Percentiles rank a stretch among this genome's conserved stretches.
These are phyloP conservation scores for Prunus davidiana DNA, from an alignment of 306 rosid species.

Conservation along the genomic window DNA sequence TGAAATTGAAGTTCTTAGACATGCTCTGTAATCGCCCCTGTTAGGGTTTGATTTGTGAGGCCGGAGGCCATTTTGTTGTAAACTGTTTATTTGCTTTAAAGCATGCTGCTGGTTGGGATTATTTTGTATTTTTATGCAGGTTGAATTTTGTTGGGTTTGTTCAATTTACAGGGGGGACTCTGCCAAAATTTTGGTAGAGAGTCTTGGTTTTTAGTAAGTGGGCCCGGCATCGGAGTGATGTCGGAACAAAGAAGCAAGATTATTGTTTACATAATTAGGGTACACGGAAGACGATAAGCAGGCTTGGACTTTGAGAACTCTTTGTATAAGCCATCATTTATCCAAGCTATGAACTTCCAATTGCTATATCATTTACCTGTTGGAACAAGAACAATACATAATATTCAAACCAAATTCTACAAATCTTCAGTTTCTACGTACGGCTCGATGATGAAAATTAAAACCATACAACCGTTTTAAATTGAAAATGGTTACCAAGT, in stretches of 20 bases:
- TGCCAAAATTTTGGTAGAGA: no score
- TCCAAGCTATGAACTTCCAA: not conserved
- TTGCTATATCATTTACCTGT: conserved; percentile 14
- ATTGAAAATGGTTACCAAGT: not conserved
- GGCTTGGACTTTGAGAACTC: not conserved
- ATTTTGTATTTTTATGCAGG: no score
- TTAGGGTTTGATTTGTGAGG: no score
- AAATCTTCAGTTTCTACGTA: not conserved
- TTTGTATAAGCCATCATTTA: not conserved
- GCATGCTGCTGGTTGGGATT: no score
- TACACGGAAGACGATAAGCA: not conserved
- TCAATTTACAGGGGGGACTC: no score
- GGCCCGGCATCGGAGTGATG: no score
- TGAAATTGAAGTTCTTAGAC: no score
- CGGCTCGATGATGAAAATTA: not conserved
- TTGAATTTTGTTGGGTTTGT: no score
- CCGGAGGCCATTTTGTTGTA: no score
- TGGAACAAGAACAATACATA: not conserved
- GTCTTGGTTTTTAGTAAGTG: no score
- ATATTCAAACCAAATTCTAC: not conserved
- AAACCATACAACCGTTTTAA: not conserved
- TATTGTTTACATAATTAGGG: not conserved
- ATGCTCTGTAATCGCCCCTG: no score
- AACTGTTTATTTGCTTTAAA: no score
- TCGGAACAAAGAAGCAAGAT: not conserved